phyloP scores from a whole-genome alignment of 495 filamentous ascomycete genomes.

The Aspergillus biplanus region DNA sequence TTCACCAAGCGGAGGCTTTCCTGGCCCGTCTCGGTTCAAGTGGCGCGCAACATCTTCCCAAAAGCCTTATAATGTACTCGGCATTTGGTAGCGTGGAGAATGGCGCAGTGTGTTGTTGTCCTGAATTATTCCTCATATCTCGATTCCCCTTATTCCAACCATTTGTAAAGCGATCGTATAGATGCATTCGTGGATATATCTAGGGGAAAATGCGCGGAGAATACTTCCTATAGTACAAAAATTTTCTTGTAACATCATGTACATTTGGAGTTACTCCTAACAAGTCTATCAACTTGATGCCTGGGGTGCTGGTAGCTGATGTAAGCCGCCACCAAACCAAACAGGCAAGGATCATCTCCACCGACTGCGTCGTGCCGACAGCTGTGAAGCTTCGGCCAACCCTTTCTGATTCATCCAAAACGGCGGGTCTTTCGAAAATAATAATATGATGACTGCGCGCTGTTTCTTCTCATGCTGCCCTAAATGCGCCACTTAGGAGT shows the following conservation, averaged over 20 bases:
- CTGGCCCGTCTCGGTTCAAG: neutral
- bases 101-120: constrained; percentile 19
- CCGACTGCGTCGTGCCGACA: too few relatives aligned
- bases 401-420: neutral
- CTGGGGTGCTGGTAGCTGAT: neutral
- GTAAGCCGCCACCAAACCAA: neutral
- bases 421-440: neutral
- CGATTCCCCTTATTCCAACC: neutral
- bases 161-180: neutral
- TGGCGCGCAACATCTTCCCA: constrained; percentile 5
- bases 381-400: neutral
- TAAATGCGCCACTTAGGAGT: constrained; percentile 16
- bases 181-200: neutral
- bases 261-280: too few relatives aligned
- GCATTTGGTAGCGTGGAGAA: constrained; percentile 24
- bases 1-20: constrained; percentile 12
- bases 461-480: neutral
- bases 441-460: constrained; percentile 7
- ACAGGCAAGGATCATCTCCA: neutral
- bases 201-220: neutral
- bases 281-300: neutral
- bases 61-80: constrained; percentile 14
- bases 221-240: too few relatives aligned
- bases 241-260: too few relatives aligned
- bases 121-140: neutral